Conservation (phyloP, 2,329 filamentous ascomycete species). For the Akanthomyces dipterigenus region DNA sequence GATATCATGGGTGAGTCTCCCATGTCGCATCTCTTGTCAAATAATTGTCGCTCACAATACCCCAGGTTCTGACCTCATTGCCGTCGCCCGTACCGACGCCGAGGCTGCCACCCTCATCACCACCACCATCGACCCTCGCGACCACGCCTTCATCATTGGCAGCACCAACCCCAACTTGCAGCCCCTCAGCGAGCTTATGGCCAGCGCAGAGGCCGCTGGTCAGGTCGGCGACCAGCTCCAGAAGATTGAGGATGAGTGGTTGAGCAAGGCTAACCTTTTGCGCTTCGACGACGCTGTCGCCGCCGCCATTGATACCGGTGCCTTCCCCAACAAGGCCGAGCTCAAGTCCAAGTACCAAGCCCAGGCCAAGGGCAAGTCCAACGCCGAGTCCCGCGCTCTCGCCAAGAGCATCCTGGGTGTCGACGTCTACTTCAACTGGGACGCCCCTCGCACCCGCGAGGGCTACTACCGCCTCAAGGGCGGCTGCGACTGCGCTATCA, state of each 20-base stretch:
- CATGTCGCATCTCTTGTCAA: not conserved
- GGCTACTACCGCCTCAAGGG: slow-evolving; percentile 92
- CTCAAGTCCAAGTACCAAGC: slow-evolving; percentile 61
- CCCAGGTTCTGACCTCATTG: slow-evolving; percentile 72
- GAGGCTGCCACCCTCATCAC: slow-evolving; percentile 97
- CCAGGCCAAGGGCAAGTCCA: slow-evolving; percentile 74
- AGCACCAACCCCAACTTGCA: slow-evolving; percentile 77
- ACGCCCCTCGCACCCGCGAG: slow-evolving; percentile 84
- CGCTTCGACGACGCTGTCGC: slow-evolving; percentile 87
- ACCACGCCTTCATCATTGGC: slow-evolving; percentile 90
- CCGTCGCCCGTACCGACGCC: slow-evolving; percentile 90
- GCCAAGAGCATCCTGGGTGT: slow-evolving; percentile 70
- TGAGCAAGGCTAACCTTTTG: slow-evolving; percentile 68
- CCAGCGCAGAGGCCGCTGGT: slow-evolving; percentile 72
- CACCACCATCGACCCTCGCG: slow-evolving; percentile 89
- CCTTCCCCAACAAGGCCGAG: slow-evolving; percentile 60
- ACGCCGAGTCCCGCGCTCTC: slow-evolving; percentile 71
- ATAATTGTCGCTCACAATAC: slow-evolving; percentile 1
- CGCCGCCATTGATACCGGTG: slow-evolving; percentile 67
- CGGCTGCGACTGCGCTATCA: slow-evolving; percentile 84
- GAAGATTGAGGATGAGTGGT: slow-evolving; percentile 88
- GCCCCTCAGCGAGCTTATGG: slow-evolving; percentile 86
- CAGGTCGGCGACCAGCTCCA: slow-evolving; percentile 78
- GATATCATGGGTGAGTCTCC: slow-evolving; percentile 80
- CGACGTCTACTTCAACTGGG: slow-evolving; percentile 92